phyloP scores from a whole-genome alignment of 192 early-diverging fungal genomes.

The Globomyces pollinis-pini region DNA sequence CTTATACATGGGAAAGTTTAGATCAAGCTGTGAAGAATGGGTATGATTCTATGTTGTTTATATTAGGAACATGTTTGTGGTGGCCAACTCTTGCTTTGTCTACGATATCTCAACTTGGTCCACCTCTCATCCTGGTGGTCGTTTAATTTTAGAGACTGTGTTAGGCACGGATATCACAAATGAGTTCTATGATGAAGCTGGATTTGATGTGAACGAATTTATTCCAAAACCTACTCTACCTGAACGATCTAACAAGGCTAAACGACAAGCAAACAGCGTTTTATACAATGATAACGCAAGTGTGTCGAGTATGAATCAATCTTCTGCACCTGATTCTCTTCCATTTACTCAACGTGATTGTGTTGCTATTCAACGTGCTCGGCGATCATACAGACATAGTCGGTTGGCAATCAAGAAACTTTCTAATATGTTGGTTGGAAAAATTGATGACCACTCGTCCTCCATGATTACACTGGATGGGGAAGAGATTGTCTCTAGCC shows the following conservation, averaged over 20 bases:
- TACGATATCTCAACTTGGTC: conserved; percentile 35
- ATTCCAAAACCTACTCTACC: neutral
- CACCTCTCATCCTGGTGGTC: conserved; percentile 36
- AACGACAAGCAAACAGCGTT: neutral
- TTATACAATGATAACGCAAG: neutral
- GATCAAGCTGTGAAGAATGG: conserved; percentile 4
- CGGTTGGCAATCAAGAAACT: conserved; percentile 17
- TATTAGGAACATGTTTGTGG: conserved; percentile 25
- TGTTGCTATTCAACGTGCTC: conserved; percentile 4
- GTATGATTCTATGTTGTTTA: neutral
- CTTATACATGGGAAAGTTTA: conserved; percentile 31
- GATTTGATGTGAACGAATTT: conserved; percentile 35
- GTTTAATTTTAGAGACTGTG: conserved; percentile 33
- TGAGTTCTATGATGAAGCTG: conserved; percentile 29
- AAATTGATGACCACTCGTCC: neutral
- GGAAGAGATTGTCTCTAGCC: neutral
- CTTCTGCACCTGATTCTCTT: neutral
- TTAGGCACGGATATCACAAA: conserved; percentile 39
- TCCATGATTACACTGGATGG: neutral
- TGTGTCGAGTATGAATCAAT: conserved; percentile 8
- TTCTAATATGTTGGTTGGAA: conserved; percentile 17
- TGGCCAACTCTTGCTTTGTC: conserved; percentile 39
- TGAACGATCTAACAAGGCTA: neutral
- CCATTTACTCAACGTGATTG: conserved; percentile 9
- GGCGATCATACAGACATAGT: conserved; percentile 25